These are phyloP conservation scores for Jasminum sambac DNA, from an alignment of 257 asterid genomes.

Conservation along the genomic window DNA sequence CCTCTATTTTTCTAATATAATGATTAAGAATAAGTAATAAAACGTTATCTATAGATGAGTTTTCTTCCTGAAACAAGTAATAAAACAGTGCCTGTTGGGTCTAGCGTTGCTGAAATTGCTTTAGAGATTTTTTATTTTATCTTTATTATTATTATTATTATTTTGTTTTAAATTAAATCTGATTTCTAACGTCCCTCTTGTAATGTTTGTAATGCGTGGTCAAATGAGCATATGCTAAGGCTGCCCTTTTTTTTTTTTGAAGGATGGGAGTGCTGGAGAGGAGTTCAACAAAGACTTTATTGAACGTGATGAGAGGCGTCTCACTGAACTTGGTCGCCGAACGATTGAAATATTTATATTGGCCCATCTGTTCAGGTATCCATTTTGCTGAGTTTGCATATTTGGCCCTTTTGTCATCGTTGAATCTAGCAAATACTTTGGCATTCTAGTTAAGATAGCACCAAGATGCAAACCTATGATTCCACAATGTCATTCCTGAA, in stretches of 20 bases:
- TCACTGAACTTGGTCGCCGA: constrained; percentile 92
- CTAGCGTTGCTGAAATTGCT: too few relatives aligned
- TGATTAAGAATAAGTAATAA: not conserved
- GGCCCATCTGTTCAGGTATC: constrained; percentile 84
- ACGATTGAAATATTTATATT: constrained; percentile 88
- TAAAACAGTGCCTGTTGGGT: too few relatives aligned
- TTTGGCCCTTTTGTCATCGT: not conserved
- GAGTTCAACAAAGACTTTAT: constrained; percentile 73
- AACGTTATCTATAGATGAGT: not conserved
- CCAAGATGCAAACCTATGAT: not conserved
- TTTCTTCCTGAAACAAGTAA: too few relatives aligned
- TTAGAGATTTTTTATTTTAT: too few relatives aligned
- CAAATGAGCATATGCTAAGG: constrained; percentile 6
- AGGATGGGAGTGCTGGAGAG: constrained; percentile 88
- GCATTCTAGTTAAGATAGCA: constrained; percentile 1
- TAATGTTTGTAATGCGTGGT: not conserved
- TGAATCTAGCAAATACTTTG: not conserved
- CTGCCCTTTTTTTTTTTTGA: constrained; percentile 21
- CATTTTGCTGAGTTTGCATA: not conserved
- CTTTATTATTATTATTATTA: too few relatives aligned
- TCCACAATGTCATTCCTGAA: not conserved
- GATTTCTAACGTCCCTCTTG: not conserved
- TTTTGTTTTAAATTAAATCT: not conserved
- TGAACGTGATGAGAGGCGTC: constrained; percentile 86
- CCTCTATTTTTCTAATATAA: not conserved